Evolutionary conservation across 140 eudicot species (phyloP).

Genomic region (Erigeron philadelphicus): DNA sequence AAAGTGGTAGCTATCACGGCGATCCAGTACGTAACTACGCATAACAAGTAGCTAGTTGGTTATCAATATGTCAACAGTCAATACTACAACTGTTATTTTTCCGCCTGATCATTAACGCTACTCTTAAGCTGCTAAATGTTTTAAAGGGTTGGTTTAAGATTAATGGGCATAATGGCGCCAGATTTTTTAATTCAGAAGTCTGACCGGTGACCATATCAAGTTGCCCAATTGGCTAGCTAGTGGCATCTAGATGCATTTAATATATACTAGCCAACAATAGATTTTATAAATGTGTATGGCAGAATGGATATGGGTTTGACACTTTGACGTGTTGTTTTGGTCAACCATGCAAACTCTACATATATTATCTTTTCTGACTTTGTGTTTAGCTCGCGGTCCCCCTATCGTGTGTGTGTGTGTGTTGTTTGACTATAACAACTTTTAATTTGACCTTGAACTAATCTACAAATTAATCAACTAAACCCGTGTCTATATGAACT

Average conservation of each 20-base stretch:
- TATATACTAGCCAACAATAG: neutral
- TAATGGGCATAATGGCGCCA: too few species aligned
- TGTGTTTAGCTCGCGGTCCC: conserved; percentile 12
- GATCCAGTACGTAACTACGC: too few species aligned
- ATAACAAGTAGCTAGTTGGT: too few species aligned
- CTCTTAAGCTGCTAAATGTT: too few species aligned
- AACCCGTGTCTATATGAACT: neutral
- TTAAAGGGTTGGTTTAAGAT: too few species aligned
- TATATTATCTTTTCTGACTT: neutral
- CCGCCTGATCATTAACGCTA: too few species aligned
- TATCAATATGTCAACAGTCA: too few species aligned
- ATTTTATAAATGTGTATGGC: neutral
- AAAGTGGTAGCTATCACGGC: too few species aligned
- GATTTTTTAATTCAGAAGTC: too few species aligned
- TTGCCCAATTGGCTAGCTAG: neutral
- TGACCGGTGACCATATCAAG: too few species aligned
- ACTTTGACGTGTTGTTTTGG: conserved; percentile 16
- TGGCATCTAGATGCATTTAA: conserved; percentile 14
- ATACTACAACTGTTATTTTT: too few species aligned
- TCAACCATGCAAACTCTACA: conserved; percentile 26
- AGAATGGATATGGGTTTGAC: conserved; percentile 4
- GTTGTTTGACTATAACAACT: neutral
- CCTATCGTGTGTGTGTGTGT: conserved; percentile 19
- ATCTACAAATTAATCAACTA: neutral
- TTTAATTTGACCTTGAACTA: neutral